Conservation (phyloP, 2,329 filamentous ascomycete species). For the Colletotrichum sp. region DNA sequence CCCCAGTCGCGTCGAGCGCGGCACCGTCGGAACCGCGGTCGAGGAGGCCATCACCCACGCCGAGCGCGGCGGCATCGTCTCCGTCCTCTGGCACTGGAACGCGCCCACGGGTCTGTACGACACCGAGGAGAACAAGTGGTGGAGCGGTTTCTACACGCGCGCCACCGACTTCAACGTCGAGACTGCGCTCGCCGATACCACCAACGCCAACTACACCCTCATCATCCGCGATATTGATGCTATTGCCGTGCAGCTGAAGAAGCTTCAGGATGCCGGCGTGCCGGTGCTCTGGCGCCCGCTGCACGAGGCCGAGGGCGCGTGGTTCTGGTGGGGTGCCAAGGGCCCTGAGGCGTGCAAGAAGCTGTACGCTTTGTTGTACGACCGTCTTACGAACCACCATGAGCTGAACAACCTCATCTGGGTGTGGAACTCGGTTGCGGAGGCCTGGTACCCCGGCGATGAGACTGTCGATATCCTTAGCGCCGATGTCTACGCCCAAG, state of each 20-base stretch:
- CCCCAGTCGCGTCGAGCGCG: slow-evolving; percentile 46
- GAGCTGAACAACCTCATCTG: slow-evolving; percentile 52
- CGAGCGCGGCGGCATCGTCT: slow-evolving; percentile 48
- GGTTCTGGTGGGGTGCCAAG: slow-evolving; percentile 60
- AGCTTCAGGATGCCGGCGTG: slow-evolving; percentile 45
- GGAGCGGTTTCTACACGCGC: slow-evolving; percentile 53
- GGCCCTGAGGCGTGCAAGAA: slow-evolving; percentile 49
- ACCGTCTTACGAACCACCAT: slow-evolving; percentile 48
- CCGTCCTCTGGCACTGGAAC: slow-evolving; percentile 55
- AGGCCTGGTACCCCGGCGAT: slow-evolving; percentile 53
- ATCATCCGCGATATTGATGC: slow-evolving; percentile 52
- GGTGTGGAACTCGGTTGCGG: slow-evolving; percentile 52
- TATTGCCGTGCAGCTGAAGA: slow-evolving; percentile 48
- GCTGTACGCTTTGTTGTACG: slow-evolving; percentile 47
- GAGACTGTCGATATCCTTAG: slow-evolving; percentile 49
- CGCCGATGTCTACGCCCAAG: slow-evolving; percentile 49
- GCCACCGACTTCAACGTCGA: slow-evolving; percentile 53
- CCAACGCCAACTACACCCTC: slow-evolving; percentile 51
- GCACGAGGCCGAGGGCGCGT: slow-evolving; percentile 54
- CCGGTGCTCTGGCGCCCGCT: slow-evolving; percentile 52
- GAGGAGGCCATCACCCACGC: slow-evolving; percentile 51
- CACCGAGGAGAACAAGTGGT: slow-evolving; percentile 50
- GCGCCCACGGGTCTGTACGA: slow-evolving; percentile 51
- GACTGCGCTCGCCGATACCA: slow-evolving; percentile 43
- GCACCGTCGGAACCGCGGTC: slow-evolving; percentile 43